Conservation (phyloP, 805 yeast genomes). For the Lachancea thermotolerans region DNA sequence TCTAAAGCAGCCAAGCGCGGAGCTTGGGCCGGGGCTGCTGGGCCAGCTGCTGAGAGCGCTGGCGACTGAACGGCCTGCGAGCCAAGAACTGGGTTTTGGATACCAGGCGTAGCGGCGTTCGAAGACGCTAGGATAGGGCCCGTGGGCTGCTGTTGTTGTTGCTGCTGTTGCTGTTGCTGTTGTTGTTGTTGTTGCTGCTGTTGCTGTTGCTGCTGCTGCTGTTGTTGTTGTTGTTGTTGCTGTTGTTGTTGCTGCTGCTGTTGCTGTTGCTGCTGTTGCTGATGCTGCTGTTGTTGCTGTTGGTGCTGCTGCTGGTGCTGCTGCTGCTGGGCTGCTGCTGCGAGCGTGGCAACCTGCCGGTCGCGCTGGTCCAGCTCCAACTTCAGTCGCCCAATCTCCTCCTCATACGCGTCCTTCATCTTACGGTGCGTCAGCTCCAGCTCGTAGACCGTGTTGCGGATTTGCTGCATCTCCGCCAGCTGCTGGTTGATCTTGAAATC, state of each 20-base stretch:
- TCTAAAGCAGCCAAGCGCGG: conserved; percentile 11
- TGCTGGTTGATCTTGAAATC: conserved; percentile 89
- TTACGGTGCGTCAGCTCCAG: conserved; percentile 90
- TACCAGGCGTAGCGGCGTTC: neutral
- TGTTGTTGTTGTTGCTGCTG: conserved; percentile 11
- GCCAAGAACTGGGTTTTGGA: conserved; percentile 1
- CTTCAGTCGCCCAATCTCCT: conserved; percentile 79
- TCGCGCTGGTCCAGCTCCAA: conserved; percentile 79
- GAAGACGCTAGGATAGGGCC: conserved; percentile 9
- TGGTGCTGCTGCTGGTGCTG: conserved; percentile 18
- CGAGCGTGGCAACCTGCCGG: conserved; percentile 40
- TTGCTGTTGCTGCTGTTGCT: conserved; percentile 7
- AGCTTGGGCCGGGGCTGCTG: conserved; percentile 7
- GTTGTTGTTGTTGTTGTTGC: conserved; percentile 2
- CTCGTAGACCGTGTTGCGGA: conserved; percentile 89
- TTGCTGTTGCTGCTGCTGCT: conserved; percentile 4
- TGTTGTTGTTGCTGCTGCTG: conserved; percentile 2
- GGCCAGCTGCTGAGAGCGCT: conserved; percentile 1
- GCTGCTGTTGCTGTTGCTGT: conserved; percentile 14
- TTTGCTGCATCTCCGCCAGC: conserved; percentile 86
- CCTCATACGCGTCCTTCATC: conserved; percentile 93
- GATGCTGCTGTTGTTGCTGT: conserved; percentile 12
- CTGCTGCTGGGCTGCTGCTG: conserved; percentile 22
- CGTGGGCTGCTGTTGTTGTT: conserved; percentile 10
- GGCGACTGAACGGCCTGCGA: conserved; percentile 4